These are phyloP conservation scores for Chloranthus sessilifolius DNA, from an alignment of 164 flowering plant genomes.

Conservation along the genomic window DNA sequence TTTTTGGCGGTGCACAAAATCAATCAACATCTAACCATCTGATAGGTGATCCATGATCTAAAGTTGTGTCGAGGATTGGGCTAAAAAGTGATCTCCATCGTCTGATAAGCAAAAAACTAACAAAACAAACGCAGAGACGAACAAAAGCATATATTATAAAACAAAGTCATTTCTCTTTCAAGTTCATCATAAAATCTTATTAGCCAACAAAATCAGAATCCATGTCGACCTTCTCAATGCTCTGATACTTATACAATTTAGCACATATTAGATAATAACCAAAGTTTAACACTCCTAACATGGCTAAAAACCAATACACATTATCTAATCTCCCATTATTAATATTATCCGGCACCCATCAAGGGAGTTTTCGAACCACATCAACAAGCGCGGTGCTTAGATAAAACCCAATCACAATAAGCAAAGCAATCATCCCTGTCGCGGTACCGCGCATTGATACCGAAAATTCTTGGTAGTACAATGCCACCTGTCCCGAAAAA, in stretches of 20 bases:
- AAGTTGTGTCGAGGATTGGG: no score
- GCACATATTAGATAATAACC: constrained; percentile 33
- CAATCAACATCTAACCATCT: no score
- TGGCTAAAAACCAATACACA: constrained; percentile 34
- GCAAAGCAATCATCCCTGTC: constrained; percentile 24
- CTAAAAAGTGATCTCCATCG: no score
- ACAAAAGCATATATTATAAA: no score
- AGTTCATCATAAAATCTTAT: no score
- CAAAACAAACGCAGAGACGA: no score
- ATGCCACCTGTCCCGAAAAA: constrained; percentile 47
- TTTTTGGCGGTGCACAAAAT: no score
- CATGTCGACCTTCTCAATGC: not conserved
- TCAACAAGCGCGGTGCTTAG: constrained; percentile 43
- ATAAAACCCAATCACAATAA: constrained; percentile 38
- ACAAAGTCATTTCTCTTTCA: no score
- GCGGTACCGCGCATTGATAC: constrained; percentile 25
- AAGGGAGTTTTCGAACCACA: constrained; percentile 27
- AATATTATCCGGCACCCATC: constrained; percentile 54
- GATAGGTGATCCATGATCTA: no score
- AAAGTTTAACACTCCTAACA: constrained; percentile 30
- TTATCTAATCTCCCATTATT: constrained; percentile 53
- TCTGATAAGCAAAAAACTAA: no score
- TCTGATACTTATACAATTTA: constrained; percentile 25
- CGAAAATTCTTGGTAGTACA: constrained; percentile 55
- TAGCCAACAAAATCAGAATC: no score